These are phyloP conservation scores for Jamesozyma piceae DNA, from an alignment of 805 yeast species.

Conservation along the genomic window DNA sequence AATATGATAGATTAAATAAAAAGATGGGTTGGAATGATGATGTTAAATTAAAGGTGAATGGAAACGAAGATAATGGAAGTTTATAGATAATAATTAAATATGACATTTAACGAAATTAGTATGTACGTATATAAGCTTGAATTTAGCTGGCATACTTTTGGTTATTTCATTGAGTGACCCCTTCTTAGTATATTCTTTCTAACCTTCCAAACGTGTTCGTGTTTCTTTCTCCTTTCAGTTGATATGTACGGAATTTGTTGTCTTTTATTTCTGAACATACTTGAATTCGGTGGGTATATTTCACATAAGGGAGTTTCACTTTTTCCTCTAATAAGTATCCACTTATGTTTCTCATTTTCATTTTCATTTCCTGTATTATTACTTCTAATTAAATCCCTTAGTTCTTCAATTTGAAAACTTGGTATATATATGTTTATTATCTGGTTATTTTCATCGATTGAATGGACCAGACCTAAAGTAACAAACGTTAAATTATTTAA, in stretches of 20 bases:
- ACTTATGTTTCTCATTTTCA: constrained; percentile 14
- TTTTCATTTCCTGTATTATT: constrained; percentile 3
- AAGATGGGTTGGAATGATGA: constrained; percentile 63
- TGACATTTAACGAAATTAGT: too few species aligned
- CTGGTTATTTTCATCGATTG: constrained; percentile 37
- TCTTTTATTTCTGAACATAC: constrained; percentile 4
- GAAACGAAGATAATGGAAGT: not conserved
- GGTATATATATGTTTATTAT: constrained; percentile 54
- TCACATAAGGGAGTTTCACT: constrained; percentile 59
- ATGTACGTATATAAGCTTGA: constrained; percentile 2
- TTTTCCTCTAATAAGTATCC: constrained; percentile 50
- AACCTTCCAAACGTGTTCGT: constrained; percentile 50
- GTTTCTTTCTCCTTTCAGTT: constrained; percentile 29
- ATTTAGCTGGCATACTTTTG: not conserved
- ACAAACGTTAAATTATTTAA: constrained; percentile 8
- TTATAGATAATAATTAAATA: too few species aligned
- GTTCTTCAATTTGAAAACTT: constrained; percentile 4
- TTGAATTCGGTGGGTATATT: constrained; percentile 29
- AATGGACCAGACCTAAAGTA: constrained; percentile 52
- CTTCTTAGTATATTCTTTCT: constrained; percentile 47
- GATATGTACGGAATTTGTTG: constrained; percentile 39
- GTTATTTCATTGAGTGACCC: constrained; percentile 28
- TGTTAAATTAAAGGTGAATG: constrained; percentile 22
- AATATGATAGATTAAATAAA: constrained; percentile 65
- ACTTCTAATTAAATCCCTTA: constrained; percentile 3